Percentiles rank a stretch among this genome's conserved stretches.
Evolutionary conservation across 495 filamentous ascomycete species (phyloP).

Genomic region (Ascodesmis nigricans): DNA sequence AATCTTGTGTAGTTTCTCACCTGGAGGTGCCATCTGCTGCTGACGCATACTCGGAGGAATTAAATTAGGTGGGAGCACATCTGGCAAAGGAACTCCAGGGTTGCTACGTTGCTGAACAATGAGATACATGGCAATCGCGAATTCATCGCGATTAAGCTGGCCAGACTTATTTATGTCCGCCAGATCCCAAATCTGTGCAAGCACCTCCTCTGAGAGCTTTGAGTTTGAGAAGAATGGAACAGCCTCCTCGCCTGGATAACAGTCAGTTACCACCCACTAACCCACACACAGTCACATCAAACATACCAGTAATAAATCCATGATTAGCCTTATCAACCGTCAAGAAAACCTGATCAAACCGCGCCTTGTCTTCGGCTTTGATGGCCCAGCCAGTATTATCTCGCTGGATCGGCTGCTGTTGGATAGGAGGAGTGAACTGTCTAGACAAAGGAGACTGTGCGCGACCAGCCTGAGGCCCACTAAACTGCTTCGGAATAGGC

Average conservation of each 20-base stretch:
- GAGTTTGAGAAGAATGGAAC: constrained; percentile 86
- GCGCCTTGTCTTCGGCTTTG: constrained; percentile 55
- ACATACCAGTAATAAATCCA: constrained; percentile 53
- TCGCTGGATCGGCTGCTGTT: constrained; percentile 10
- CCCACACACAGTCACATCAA: background rate
- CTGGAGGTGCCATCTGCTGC: constrained; percentile 24
- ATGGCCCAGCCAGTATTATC: constrained; percentile 48
- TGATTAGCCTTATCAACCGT: constrained; percentile 56
- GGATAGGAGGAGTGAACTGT: constrained; percentile 18
- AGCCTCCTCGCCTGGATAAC: constrained; percentile 56
- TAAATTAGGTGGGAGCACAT: constrained; percentile 52
- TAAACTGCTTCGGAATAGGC: constrained; percentile 53
- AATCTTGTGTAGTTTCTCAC: constrained; percentile 1
- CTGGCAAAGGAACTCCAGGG: constrained; percentile 42
- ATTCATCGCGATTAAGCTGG: constrained; percentile 65
- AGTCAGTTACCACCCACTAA: background rate
- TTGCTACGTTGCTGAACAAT: constrained; percentile 69
- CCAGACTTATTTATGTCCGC: constrained; percentile 86
- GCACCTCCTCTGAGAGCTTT: constrained; percentile 62
- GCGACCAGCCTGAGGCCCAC: constrained; percentile 27
- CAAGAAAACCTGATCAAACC: constrained; percentile 66
- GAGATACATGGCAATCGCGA: constrained; percentile 93
- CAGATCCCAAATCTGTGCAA: constrained; percentile 95
- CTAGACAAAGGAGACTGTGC: constrained; percentile 20
- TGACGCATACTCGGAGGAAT: constrained; percentile 76